Base-by-base conservation (phyloP, 371 early-diverging fungal genomes). In the Mucor circinelloides region DNA sequence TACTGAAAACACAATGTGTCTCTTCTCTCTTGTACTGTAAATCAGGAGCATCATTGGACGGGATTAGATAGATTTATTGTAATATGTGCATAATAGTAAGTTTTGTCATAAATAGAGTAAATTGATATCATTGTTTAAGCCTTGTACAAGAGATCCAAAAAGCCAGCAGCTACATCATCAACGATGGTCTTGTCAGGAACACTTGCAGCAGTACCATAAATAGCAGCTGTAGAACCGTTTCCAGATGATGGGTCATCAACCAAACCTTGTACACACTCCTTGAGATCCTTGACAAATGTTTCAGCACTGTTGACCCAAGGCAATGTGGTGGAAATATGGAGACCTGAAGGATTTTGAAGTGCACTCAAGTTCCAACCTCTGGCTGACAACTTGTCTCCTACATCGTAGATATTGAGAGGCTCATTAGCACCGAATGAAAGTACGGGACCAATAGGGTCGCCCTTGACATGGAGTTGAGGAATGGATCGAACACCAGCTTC, bases 271-370 rank as follows among this genome's bases (percentile, higher is more conserved):
- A 96, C 92, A 1, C 90, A 90, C 30, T 89, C 92, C 60, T 81
- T 80, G 31, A 98, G 66, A 78, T 98, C 98, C n/a, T 66, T 69
- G 21, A 96, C 74, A 66, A 98, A 92, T 55, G 88, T 75, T 3
- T 92, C 90, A 1, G 88, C 93, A 34, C 86, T 87, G 2, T 83
- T 79, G 5, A 90, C 91, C 70, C 93, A 92, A 25, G 90, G 87
- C 36, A 93, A 78, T 0, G 98, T 98, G 75, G 93, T 93, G 6
- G 95, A 94, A 60, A 96, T 90, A 70, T 98, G 98, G 23, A 98
- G 85, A 4, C 94, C 93, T 10, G 93, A 74, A 9, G 98, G 98
- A 72, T 87, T 89, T 74, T 98, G 98, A 19, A 97, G 84, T 2
- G 95, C 87, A 63, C 91, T 95, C 36, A 98, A 73, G 65, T 91